Conservation (phyloP, 1,284 basidiomycete species). For the Malassezia cuniculi region DNA sequence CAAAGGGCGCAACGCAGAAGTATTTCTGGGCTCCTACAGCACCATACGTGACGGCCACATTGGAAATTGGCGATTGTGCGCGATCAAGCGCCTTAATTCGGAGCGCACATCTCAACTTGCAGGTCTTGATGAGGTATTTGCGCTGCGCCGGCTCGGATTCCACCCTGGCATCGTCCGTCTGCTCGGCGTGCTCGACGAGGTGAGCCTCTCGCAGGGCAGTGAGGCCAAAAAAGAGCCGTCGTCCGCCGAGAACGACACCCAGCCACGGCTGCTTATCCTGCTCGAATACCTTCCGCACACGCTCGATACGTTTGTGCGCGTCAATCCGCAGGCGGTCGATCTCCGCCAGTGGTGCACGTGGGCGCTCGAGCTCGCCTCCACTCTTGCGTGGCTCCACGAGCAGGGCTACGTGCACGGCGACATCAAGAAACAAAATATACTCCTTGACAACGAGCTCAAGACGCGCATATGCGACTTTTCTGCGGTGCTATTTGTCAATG, state of each 20-base stretch:
- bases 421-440: constrained; percentile 42
- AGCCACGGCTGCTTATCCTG: constrained; percentile 37
- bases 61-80: constrained; percentile 30
- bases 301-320: constrained; percentile 21
- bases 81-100: constrained; percentile 38
- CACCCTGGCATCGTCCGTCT: constrained; percentile 37
- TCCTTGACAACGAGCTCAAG: constrained; percentile 26
- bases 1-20: constrained; percentile 37
- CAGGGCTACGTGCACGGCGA: constrained; percentile 39
- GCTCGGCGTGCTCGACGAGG: constrained; percentile 37
- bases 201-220: constrained; percentile 14
- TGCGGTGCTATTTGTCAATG: constrained; percentile 38
- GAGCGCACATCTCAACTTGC: constrained; percentile 38
- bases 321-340: constrained; percentile 20
- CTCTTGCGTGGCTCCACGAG: constrained; percentile 30
- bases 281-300: constrained; percentile 36
- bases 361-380: constrained; percentile 27
- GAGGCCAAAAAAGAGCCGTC: not conserved
- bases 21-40: constrained; percentile 34
- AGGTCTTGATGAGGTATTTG: constrained; percentile 41
- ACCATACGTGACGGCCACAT: not conserved
- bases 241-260: constrained; percentile 7
- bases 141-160: constrained; percentile 30
- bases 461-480: constrained; percentile 43
- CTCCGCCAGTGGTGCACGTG: constrained; percentile 30